These are phyloP conservation scores for Dendryphion nanum DNA, from an alignment of 2,329 filamentous ascomycete species.

Conservation along the genomic window DNA sequence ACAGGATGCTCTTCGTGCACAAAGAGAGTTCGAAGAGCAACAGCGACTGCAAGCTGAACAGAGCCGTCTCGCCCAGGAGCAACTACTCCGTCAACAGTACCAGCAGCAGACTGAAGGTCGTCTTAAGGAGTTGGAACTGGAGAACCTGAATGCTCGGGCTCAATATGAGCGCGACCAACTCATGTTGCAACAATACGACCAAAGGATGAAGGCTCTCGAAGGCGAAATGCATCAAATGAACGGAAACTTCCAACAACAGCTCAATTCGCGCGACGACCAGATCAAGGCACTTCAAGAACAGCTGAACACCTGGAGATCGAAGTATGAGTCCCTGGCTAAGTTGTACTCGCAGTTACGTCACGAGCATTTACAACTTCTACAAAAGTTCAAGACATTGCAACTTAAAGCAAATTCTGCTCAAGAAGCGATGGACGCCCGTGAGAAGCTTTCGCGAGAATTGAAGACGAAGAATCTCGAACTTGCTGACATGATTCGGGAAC, in stretches of 20 bases:
- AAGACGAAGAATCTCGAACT: slow-evolving; percentile 99
- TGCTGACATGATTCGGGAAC: slow-evolving; percentile 96
- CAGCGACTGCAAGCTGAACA: slow-evolving; percentile 85
- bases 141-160: slow-evolving; percentile 89
- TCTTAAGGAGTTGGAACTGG: slow-evolving; percentile 90
- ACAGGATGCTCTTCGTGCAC: slow-evolving; percentile 77
- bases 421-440: slow-evolving; percentile 90
- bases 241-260: slow-evolving; percentile 80
- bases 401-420: slow-evolving; percentile 95
- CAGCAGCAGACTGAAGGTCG: slow-evolving; percentile 93
- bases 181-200: slow-evolving; percentile 93
- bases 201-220: slow-evolving; percentile 89
- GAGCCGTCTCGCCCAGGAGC: slow-evolving; percentile 86
- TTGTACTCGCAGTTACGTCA: slow-evolving; percentile 94
- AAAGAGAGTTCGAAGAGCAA: slow-evolving; percentile 95
- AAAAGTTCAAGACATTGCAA: slow-evolving; percentile 95
- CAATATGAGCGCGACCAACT: slow-evolving; percentile 98
- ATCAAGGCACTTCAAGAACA: slow-evolving; percentile 91
- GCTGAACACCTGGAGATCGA: slow-evolving; percentile 94
- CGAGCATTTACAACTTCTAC: slow-evolving; percentile 89
- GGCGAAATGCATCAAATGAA: slow-evolving; percentile 80
- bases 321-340: slow-evolving; percentile 95
- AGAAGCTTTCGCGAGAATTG: slow-evolving; percentile 94
- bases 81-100: slow-evolving; percentile 82
- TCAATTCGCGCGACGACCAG: slow-evolving; percentile 88